Evolutionary conservation across 2,329 filamentous ascomycete species (phyloP).

Genomic region (Sclerotinia minor): DNA sequence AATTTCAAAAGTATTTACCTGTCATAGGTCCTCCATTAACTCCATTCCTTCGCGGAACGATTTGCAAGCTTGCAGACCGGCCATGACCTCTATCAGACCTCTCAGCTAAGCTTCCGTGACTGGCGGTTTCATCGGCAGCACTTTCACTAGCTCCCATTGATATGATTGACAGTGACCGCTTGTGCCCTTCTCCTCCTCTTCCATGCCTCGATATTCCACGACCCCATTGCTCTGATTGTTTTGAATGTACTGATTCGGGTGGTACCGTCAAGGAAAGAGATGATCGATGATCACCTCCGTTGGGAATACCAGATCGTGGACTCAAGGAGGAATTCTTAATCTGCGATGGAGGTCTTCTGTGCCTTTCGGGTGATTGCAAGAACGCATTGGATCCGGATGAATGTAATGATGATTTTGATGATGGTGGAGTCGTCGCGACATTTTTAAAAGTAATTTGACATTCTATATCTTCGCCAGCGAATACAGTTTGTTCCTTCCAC

Average conservation of each 20-base stretch:
- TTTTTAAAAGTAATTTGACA: constrained; percentile 98
- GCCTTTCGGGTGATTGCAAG: constrained; percentile 35
- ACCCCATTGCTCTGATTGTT: constrained; percentile 34
- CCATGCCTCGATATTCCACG: constrained; percentile 28
- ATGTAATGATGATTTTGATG: constrained; percentile 35
- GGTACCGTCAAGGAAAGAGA: constrained; percentile 64
- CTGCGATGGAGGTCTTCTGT: constrained; percentile 39
- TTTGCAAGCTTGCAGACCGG: constrained; percentile 79
- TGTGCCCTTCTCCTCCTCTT: constrained; percentile 59
- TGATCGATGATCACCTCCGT: constrained; percentile 61
- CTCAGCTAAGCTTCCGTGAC: constrained; percentile 41
- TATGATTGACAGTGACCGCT: constrained; percentile 78
- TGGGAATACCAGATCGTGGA: constrained; percentile 47
- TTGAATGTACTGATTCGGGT: constrained; percentile 34
- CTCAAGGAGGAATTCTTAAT: constrained; percentile 49
- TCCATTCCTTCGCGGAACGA: constrained; percentile 54
- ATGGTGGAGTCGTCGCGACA: constrained; percentile 46
- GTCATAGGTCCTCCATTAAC: constrained; percentile 45
- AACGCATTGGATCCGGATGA: constrained; percentile 35
- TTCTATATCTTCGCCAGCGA: constrained; percentile 92
- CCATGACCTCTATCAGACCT: constrained; percentile 63
- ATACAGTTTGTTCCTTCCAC: constrained; percentile 92
- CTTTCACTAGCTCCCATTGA: constrained; percentile 63
- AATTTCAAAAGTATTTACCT: constrained; percentile 41
- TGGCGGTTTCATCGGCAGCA: constrained; percentile 39